Evolutionary conservation across 1,284 basidiomycete genomes (phyloP).

Genomic region (Ganoderma resinaceum): DNA sequence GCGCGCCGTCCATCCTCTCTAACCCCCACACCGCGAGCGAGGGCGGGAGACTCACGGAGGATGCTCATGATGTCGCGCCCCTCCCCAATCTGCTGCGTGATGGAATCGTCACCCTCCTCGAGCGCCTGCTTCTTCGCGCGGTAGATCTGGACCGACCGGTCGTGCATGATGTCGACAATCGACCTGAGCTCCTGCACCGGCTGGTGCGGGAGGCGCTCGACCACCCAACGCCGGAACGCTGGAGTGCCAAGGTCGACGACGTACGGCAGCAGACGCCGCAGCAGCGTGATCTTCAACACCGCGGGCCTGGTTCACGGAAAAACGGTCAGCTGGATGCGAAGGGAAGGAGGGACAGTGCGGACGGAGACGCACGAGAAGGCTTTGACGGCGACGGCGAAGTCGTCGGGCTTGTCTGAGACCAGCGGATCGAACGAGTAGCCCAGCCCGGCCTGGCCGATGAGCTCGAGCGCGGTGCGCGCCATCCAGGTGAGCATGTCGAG

Average conservation of each 20-base stretch:
- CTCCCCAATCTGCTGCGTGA: constrained; percentile 37
- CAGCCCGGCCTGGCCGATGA: constrained; percentile 45
- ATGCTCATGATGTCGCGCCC: constrained; percentile 42
- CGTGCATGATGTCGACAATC: constrained; percentile 32
- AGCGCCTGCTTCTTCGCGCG: constrained; percentile 35
- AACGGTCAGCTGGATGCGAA: not conserved
- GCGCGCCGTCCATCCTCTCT: too few species aligned
- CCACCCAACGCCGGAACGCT: constrained; percentile 24
- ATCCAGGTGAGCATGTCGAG: constrained; percentile 44
- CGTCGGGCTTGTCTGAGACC: constrained; percentile 30
- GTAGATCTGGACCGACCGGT: constrained; percentile 27
- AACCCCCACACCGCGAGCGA: not conserved
- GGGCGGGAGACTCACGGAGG: constrained; percentile 33
- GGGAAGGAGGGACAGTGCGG: not conserved
- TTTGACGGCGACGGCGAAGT: constrained; percentile 30
- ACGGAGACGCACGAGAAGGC: constrained; percentile 2
- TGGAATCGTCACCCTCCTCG: constrained; percentile 35
- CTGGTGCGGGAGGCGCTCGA: constrained; percentile 28
- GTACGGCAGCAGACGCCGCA: constrained; percentile 18
- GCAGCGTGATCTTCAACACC: not conserved
- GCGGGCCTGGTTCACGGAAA: not conserved
- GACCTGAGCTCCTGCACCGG: constrained; percentile 23
- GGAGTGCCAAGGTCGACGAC: constrained; percentile 14
- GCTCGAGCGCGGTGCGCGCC: constrained; percentile 44
- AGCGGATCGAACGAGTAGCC: constrained; percentile 46